Conservation (phyloP, 371 early-diverging fungal genomes). For the Saksenaea oblongispora region DNA sequence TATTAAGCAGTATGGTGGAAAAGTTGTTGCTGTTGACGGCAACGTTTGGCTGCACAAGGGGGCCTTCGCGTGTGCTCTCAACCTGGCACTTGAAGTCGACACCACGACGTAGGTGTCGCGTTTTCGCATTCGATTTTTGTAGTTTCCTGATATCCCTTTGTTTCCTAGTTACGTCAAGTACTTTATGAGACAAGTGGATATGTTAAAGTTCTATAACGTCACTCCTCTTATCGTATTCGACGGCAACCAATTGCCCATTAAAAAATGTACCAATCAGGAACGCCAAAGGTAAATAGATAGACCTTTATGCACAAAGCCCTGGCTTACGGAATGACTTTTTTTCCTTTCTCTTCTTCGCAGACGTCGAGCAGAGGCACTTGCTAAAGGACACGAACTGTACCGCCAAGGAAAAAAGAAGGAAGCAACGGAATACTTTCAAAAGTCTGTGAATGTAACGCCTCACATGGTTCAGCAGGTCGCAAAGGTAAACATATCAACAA, state of each 20-base stretch:
- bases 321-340: neutral
- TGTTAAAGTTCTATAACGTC: slow-evolving; percentile 73
- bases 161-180: slow-evolving; percentile 71
- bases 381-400: slow-evolving; percentile 51
- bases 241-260: slow-evolving; percentile 90
- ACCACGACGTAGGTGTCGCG: slow-evolving; percentile 20
- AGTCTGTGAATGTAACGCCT: slow-evolving; percentile 72
- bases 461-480: slow-evolving; percentile 80
- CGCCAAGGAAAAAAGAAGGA: slow-evolving; percentile 52
- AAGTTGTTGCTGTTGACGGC: slow-evolving; percentile 86
- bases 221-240: slow-evolving; percentile 96
- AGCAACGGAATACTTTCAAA: slow-evolving; percentile 75
- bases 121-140: slow-evolving; percentile 5
- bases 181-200: slow-evolving; percentile 71
- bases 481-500: slow-evolving; percentile 45
- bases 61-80: slow-evolving; percentile 78
- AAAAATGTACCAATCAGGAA: slow-evolving; percentile 74
- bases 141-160: neutral
- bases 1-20: slow-evolving; percentile 67
- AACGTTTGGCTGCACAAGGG: slow-evolving; percentile 94
- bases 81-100: slow-evolving; percentile 58
- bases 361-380: slow-evolving; percentile 54
- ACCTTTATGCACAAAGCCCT: slow-evolving; percentile 2
- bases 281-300: slow-evolving; percentile 51
- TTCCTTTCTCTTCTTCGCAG: slow-evolving; percentile 22